phyloP scores from a whole-genome alignment of 768 basidiomycete genomes.

The Suillus sp. region DNA sequence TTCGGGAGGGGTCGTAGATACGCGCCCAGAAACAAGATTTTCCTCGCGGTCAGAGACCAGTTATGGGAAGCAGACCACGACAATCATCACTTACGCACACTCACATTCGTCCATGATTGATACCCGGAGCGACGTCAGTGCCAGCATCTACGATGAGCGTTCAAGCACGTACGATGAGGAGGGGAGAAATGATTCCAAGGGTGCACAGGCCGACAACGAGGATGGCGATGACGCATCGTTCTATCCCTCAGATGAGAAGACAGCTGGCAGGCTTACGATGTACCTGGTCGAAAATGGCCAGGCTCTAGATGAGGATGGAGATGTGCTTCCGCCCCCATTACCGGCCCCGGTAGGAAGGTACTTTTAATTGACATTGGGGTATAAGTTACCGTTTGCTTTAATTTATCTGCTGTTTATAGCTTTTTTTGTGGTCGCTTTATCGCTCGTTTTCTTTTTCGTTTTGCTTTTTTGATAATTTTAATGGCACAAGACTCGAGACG shows the following conservation, averaged over 20 bases:
- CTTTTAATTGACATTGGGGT: constrained; percentile 6
- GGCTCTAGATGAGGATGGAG: constrained; percentile 21
- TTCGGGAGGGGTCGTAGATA: constrained; percentile 14
- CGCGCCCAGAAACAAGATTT: constrained; percentile 24
- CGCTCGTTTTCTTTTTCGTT: constrained; percentile 13
- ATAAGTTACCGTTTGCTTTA: constrained; percentile 17
- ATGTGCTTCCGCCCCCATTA: background rate
- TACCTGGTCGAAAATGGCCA: constrained; percentile 34
- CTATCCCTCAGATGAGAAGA: constrained; percentile 31
- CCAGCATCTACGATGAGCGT: constrained; percentile 15
- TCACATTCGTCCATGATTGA: constrained; percentile 4
- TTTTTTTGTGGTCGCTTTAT: constrained; percentile 15
- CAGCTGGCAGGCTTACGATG: constrained; percentile 37
- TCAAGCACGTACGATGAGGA: constrained; percentile 10
- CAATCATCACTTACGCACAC: constrained; percentile 7
- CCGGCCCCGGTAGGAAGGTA: background rate
- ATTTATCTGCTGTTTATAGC: constrained; percentile 35
- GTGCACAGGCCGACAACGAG: constrained; percentile 21
- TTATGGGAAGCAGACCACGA: constrained; percentile 20
- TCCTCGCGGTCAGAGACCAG: constrained; percentile 26
- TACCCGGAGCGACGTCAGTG: background rate
- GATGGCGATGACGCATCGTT: constrained; percentile 30
- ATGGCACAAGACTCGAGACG: background rate
- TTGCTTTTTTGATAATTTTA: background rate
- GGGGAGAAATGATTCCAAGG: background rate